Evolutionary conservation across 768 basidiomycete genomes (phyloP), one percentile per base, ranked within the genome.

Genomic region (Pleurotus cornucopiae): DNA sequence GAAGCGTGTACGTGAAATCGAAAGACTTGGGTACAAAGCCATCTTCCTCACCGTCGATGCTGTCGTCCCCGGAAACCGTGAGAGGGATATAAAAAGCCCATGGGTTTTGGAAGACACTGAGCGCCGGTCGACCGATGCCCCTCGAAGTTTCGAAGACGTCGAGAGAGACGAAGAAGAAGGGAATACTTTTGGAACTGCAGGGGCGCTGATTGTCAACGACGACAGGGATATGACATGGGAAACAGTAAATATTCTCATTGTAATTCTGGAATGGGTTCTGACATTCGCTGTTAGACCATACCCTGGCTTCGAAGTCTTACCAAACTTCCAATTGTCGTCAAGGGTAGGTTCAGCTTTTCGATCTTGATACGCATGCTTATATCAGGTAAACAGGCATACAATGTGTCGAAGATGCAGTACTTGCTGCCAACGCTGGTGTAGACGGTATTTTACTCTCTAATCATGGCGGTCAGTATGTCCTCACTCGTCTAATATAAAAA

Each of bases 41-140:
- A 89, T 98, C 57, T 92, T 92, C 67, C 75, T 98, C 54, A 97
- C 94, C 2, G 94, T 96, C 2, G 94, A 98, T 69, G 89, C 91
- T 0, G 76, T 91, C n/a, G 83, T 88, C 40, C 76, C 86, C 2
- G 88, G 90, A 6, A 94, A 93, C 62, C 79, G 93, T 46, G 91
- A 93, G 68, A 72, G 78, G 55, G 91, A 93, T 63, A 82, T 83
- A 41, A 79, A 82, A 54, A 81, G 56, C 21, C 80, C 83, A 9
- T 87, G 77, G 78, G 58, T 68, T 20, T 57, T 73, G n/a, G 85
- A 84, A 62, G 87, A 80, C 41, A 71, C 80, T 54, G 84, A 86
- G 64, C 14, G 41, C 11, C 39, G 76, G 75, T 46, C 57, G 56
- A 9, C 57, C 71, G 21, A 59, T 59, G 58, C 57, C 68, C 63